phyloP scores from a whole-genome alignment of 139 green algal genomes.

The Microglena sp. region DNA sequence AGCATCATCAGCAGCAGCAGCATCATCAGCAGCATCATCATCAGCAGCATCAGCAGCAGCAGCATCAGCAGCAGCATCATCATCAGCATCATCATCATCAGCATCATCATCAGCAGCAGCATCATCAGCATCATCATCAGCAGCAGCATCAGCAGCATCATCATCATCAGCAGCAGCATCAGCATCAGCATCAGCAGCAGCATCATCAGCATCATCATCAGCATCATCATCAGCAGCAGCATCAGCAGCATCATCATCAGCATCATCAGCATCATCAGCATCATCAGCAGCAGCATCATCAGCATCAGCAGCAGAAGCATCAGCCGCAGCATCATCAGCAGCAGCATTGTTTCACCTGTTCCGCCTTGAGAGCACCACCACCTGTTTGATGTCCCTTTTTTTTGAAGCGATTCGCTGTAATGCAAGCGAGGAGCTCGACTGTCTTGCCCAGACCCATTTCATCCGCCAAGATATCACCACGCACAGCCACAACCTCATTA shows the following conservation, averaged over 20 bases:
- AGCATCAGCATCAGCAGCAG: too few species aligned
- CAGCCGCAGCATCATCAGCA: too few species aligned
- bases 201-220: not conserved
- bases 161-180: too few species aligned
- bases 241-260: conserved; percentile 3
- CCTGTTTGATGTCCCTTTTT: not conserved
- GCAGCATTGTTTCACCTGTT: not conserved
- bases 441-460: conserved; percentile 90
- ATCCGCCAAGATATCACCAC: conserved; percentile 48
- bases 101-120: too few species aligned
- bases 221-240: conserved; percentile 7
- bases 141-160: too few species aligned
- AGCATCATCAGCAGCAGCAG: too few species aligned
- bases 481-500: conserved; percentile 14
- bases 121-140: too few species aligned
- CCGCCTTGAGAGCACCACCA: too few species aligned
- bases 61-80: too few species aligned
- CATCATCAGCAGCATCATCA: too few species aligned
- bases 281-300: conserved; percentile 7
- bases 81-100: too few species aligned
- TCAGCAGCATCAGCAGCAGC: too few species aligned
- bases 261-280: not conserved
- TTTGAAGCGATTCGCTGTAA: conserved; percentile 50
- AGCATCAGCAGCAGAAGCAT: not conserved
- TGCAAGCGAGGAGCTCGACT: conserved; percentile 81